Evolutionary conservation across 176 grass and related monocot species (phyloP), one percentile per base, ranked within the genome.

Genomic region (Oryza australiensis): DNA sequence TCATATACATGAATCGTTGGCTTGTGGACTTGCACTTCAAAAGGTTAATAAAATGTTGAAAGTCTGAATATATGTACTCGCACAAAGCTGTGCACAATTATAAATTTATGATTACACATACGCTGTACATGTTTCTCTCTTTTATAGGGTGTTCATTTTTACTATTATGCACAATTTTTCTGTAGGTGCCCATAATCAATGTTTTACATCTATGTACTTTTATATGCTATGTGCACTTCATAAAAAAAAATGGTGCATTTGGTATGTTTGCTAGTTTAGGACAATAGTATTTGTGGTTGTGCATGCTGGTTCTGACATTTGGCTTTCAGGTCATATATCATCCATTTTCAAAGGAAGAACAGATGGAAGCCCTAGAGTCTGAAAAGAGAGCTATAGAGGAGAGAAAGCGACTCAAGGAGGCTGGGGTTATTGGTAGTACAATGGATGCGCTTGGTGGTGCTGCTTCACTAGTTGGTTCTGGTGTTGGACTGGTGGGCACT

Each of bases 361-460:
- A 90, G 24, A 16, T 93, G 22, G 82, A 82, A 76, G 93, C 87
- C 29, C 70, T 93, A 40, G 90, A 91, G 76, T 65, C 73, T 34
- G 96, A 98, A 66, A 98, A 95, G 69, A 83, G 27, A 87, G 82
- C 62, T 62, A 64, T 95, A 66, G 96, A 98, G 82, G 88, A 98
- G 86, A 93, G 86, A 79, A 93, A 86, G 85, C 92, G 86, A 57
- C 49, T 98, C 84, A 95, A 95, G 83, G 80, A 98, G 75, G 90
- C 82, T 9, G 96, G 96, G 16, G 22, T 98, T 53, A 95, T 98
- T 62, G 96, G 96, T 63, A 93, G 92, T 76, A 93, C 96, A 13
- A 95, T 98, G 96, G 96, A 98, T 83, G 96, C 95, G 14, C 30
- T 98, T 72, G 92, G 94, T 68, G 94, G 94, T 0, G 92, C 92